These are phyloP conservation scores for Penicillium fimorum DNA, from an alignment of 495 filamentous ascomycete genomes.

Conservation along the genomic window DNA sequence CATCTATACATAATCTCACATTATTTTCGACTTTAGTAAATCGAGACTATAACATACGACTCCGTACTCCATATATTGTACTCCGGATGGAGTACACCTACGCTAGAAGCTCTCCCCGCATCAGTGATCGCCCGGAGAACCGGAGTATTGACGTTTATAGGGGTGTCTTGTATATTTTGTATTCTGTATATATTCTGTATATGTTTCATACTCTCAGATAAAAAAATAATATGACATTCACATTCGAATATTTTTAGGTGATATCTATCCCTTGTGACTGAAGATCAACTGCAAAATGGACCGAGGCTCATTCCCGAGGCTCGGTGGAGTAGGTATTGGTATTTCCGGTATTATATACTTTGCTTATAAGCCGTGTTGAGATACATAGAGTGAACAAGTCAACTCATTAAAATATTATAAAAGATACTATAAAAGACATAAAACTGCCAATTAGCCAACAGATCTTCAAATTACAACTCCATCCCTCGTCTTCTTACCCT, in stretches of 20 bases:
- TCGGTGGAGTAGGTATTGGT: constrained; percentile 15
- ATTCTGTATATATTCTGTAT: background rate
- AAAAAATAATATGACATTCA: too few species aligned
- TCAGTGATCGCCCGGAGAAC: constrained; percentile 9
- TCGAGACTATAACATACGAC: background rate
- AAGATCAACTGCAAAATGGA: constrained; percentile 9
- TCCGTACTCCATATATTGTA: background rate
- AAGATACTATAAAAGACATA: background rate
- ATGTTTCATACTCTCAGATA: background rate
- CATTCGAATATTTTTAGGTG: background rate
- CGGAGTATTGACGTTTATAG: background rate
- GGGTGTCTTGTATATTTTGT: background rate
- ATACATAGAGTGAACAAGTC: background rate
- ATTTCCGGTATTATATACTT: constrained; percentile 4
- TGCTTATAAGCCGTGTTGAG: too few species aligned
- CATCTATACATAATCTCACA: constrained; percentile 11
- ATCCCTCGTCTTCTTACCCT: background rate
- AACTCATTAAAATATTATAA: background rate
- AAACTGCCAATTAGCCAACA: background rate
- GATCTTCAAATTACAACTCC: background rate
- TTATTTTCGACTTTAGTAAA: background rate
- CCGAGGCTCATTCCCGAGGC: constrained; percentile 28
- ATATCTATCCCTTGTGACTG: constrained; percentile 4
- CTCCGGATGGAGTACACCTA: background rate
- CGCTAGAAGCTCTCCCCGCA: constrained; percentile 27